Evolutionary conservation across 495 filamentous ascomycete species (phyloP).

Genomic region (Lasiosphaeria hispida): DNA sequence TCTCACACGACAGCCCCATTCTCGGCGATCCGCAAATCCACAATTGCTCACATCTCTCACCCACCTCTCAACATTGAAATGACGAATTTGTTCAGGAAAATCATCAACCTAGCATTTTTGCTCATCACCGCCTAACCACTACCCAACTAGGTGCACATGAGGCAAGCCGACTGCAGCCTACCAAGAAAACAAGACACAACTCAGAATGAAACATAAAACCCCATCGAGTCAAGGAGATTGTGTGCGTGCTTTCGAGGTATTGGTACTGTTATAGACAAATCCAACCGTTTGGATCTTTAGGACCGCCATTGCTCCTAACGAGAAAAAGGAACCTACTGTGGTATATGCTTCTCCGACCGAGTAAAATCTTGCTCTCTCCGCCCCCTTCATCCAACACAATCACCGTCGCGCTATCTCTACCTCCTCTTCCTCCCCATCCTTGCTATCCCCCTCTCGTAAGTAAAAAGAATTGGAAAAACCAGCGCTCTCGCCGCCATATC

Average conservation of each 20-base stretch:
- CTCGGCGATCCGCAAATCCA: no score
- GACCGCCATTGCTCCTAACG: constrained; percentile 10
- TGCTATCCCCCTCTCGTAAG: neutral
- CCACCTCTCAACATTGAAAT: no score
- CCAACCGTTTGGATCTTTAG: constrained; percentile 13
- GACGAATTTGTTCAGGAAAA: no score
- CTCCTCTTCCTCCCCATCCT: neutral
- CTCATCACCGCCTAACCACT: no score
- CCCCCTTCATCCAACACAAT: neutral
- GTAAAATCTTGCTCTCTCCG: neutral
- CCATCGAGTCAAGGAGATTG: no score
- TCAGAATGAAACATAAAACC: no score
- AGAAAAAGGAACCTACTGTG: constrained; percentile 8
- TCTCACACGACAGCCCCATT: no score
- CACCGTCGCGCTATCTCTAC: neutral
- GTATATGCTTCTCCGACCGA: constrained; percentile 6
- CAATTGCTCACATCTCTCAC: no score
- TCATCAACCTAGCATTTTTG: no score
- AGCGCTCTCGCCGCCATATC: neutral
- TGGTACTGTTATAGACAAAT: constrained; percentile 21
- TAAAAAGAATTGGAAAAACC: constrained; percentile 4
- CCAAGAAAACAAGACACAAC: no score
- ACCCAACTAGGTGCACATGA: no score
- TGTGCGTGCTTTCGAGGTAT: neutral
- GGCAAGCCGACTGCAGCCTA: no score